phyloP scores from a whole-genome alignment of 495 filamentous ascomycete genomes.

The Trichoderma virens region DNA sequence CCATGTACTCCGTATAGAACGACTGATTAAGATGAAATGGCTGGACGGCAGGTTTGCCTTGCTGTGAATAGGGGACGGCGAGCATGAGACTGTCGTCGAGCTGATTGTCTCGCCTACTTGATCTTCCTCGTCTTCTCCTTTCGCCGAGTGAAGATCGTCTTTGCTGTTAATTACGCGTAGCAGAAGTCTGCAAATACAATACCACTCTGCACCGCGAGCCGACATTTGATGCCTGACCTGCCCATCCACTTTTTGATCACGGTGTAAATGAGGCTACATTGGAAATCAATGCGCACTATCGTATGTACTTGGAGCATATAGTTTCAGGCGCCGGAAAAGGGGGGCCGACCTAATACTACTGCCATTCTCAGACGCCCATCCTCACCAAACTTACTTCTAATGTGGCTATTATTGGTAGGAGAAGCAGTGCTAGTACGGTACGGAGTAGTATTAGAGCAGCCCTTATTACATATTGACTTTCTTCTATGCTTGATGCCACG shows the following conservation, averaged over 20 bases:
- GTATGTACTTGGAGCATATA: background rate
- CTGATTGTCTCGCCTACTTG: background rate
- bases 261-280: background rate
- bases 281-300: slow-evolving; percentile 1
- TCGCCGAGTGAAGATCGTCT: background rate
- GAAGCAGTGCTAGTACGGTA: background rate
- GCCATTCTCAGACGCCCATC: background rate
- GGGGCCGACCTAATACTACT: background rate
- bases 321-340: slow-evolving; percentile 2
- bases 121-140: background rate
- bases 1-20: background rate
- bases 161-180: slow-evolving; percentile 1
- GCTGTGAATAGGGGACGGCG: background rate
- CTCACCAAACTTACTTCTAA: background rate
- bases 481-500: too few species aligned
- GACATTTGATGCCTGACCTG: background rate
- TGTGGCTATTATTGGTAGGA: background rate
- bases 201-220: background rate
- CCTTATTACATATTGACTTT: too few species aligned
- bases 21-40: background rate
- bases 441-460: background rate
- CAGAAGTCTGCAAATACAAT: background rate
- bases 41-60: background rate
- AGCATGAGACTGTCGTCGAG: background rate
- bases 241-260: background rate